Evolutionary conservation across 2,329 filamentous ascomycete species (phyloP), one percentile per base, ranked within the genome.

Genomic region (Epichloe aotearoae): DNA sequence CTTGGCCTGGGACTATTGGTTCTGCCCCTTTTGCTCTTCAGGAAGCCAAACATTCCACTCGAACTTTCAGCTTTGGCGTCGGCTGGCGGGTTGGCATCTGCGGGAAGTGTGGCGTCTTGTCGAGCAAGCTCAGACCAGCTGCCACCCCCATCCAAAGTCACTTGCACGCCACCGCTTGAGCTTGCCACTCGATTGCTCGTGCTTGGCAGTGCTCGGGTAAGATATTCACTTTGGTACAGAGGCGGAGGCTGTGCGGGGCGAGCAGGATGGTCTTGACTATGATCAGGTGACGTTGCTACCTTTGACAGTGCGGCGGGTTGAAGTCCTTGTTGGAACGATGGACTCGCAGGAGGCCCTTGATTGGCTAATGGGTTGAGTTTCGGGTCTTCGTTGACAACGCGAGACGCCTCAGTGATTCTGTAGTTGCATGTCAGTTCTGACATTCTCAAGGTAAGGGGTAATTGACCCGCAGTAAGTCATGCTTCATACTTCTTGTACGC

Each of bases 1-100:
- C 88, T 91, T 26, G 90, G 90, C 70, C 95, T 96, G 1, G 93
- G 93, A 64, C 89, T 96, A 66, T 89, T 83, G 50, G 89, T 88
- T 55, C 90, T 77, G 30, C 90, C 88, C 72, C 88, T 95, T 71
- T 95, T 95, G 61, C 90, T 77, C 56, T 80, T 87, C 54, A 97
- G 73, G 66, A 98, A 94, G 1, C 88, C 87, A 57, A 97, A 84
- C 76, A 96, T 91, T 49, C 90, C 88, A 17, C 83, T 82, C n/a
- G 82, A 79, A 42, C 79, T 69, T 53, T 76, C 71, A 10, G 61
- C 65, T 64, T 76, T 84, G 57, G 69, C 73, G 53, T 69, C 71
- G n/a, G 67, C 73, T 2, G 68, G 65, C 17, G 74, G 71, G 52
- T 73, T 77, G 3, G 83, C 83, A 62, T 88, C 83, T 0, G 79